A percentile compares a stretch with the other conserved stretches of the same genome.
Conservation (phyloP, 2,329 filamentous ascomycete genomes). For the Scopulariopsis brevicaulis region DNA sequence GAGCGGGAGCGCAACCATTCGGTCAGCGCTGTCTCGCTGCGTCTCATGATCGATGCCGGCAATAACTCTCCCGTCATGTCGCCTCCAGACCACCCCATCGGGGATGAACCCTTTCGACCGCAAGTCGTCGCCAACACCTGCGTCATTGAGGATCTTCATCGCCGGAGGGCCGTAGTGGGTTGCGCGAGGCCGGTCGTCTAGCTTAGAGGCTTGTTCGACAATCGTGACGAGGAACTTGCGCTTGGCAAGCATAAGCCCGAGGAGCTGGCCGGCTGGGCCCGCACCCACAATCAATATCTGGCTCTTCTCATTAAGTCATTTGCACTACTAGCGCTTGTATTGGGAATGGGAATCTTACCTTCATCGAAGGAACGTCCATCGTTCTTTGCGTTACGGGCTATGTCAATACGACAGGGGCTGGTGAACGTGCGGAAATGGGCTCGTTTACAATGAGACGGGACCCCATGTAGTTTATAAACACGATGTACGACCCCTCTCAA, state of each 20-base stretch:
- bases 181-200: constrained; percentile 50
- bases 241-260: constrained; percentile 39
- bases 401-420: too few relatives aligned
- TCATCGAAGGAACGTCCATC: too few relatives aligned
- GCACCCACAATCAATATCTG: constrained; percentile 31
- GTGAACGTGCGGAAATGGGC: too few relatives aligned
- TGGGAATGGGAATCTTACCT: too few relatives aligned
- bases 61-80: constrained; percentile 21
- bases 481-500: too few relatives aligned
- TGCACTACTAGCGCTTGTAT: too few relatives aligned
- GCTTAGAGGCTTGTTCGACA: constrained; percentile 39
- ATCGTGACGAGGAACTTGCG: constrained; percentile 39
- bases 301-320: not conserved
- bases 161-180: constrained; percentile 50
- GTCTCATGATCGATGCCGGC: constrained; percentile 21
- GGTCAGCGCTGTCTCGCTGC: constrained; percentile 23
- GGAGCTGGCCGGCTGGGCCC: constrained; percentile 35
- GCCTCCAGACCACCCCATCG: constrained; percentile 26
- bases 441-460: too few relatives aligned
- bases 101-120: constrained; percentile 23
- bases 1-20: constrained; percentile 27
- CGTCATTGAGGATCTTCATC: constrained; percentile 44
- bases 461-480: too few relatives aligned
- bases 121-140: constrained; percentile 40
- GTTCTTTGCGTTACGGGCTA: too few relatives aligned